Percentiles rank a stretch among this genome's conserved stretches.
Conservation (phyloP, 164 flowering plant genomes). For the Berberis thunbergii region DNA sequence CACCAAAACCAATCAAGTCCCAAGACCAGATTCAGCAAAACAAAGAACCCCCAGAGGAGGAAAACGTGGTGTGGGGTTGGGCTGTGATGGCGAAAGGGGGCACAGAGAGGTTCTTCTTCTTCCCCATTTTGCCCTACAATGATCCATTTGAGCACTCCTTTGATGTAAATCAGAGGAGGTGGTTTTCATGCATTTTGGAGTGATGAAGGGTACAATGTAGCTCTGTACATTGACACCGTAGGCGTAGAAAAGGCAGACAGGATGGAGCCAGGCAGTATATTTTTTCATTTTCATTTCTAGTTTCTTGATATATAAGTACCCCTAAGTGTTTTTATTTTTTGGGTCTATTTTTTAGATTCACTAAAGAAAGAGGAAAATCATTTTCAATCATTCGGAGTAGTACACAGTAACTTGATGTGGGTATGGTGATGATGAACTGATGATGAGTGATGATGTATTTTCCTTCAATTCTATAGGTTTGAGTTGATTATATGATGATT, state of each 20-base stretch:
- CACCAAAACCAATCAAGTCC: neutral
- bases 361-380: slow-evolving; percentile 7
- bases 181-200: slow-evolving; percentile 27
- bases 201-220: slow-evolving; percentile 42
- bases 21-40: neutral
- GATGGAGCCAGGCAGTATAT: slow-evolving; percentile 70
- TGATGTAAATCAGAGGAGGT: slow-evolving; percentile 9
- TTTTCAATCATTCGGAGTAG: slow-evolving; percentile 5
- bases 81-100: neutral
- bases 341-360: neutral
- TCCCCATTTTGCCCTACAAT: neutral
- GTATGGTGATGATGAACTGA: slow-evolving; percentile 8
- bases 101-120: too few species aligned
- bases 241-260: slow-evolving; percentile 53
- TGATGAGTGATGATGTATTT: slow-evolving; percentile 14
- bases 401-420: too few species aligned
- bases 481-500: slow-evolving; percentile 3
- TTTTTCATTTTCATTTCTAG: slow-evolving; percentile 5
- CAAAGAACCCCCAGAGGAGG: slow-evolving; percentile 4
- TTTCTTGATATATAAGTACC: too few species aligned
- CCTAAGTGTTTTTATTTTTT: neutral
- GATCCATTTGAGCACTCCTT: slow-evolving; percentile 18
- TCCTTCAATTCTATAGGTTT: slow-evolving; percentile 21
- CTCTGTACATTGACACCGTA: slow-evolving; percentile 20
- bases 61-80: slow-evolving; percentile 3